Evolutionary conservation across 495 filamentous ascomycete genomes (phyloP).

Genomic region (Neurospora tetrasperma): DNA sequence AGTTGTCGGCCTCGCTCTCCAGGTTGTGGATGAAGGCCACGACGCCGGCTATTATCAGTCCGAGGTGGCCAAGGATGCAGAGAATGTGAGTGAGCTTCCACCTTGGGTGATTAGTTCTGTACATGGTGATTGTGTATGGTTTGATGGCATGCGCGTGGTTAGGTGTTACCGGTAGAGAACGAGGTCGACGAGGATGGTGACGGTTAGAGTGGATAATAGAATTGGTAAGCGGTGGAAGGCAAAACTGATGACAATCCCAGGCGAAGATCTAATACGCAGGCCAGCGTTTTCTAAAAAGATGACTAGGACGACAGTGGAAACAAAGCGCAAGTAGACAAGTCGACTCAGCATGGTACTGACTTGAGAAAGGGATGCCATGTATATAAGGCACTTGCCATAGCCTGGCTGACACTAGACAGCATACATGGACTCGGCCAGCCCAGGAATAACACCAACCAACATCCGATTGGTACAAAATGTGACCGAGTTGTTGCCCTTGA

Average conservation of each 20-base stretch:
- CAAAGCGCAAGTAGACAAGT: background rate
- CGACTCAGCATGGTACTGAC: background rate
- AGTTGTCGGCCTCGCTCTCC: background rate
- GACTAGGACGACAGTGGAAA: background rate
- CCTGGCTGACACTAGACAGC: background rate
- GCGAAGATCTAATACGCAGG: background rate
- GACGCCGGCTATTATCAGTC: constrained; percentile 11
- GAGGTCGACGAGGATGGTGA: background rate
- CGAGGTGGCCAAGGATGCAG: constrained; percentile 18
- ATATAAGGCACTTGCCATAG: background rate
- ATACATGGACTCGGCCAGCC: background rate
- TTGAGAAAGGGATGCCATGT: background rate
- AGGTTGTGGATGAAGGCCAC: constrained; percentile 16
- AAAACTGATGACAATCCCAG: background rate
- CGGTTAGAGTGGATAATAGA: background rate
- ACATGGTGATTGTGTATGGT: constrained; percentile 10
- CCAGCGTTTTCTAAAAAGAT: background rate
- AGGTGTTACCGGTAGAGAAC: background rate
- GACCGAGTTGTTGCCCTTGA: background rate
- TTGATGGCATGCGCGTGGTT: background rate
- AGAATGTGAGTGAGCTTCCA: constrained; percentile 22
- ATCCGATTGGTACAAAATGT: background rate
- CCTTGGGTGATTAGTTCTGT: constrained; percentile 18
- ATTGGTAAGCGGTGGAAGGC: background rate
- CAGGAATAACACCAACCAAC: background rate